Conservation (phyloP, 2,329 filamentous ascomycete species). For the Ophiostoma triangulosporum region DNA sequence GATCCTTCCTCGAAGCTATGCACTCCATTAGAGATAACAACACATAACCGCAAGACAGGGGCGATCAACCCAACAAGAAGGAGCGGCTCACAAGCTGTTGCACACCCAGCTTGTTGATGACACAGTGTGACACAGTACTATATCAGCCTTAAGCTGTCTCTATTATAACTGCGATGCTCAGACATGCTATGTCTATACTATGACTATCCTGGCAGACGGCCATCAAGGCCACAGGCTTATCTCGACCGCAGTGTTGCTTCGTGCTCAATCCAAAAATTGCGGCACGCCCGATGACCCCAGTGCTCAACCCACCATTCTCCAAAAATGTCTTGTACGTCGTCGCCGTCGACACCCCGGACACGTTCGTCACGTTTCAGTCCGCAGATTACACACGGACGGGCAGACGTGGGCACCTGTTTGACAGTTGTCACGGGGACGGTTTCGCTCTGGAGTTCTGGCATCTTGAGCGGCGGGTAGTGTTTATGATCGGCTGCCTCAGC, state of each 20-base stretch:
- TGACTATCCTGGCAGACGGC: too few relatives aligned
- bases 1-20: neutral
- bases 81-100: too few relatives aligned
- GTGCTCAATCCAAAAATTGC: slow-evolving; percentile 74
- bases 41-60: neutral
- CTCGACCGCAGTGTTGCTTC: slow-evolving; percentile 45
- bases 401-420: slow-evolving; percentile 60
- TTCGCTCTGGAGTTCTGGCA: slow-evolving; percentile 56
- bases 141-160: too few relatives aligned
- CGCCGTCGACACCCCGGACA: slow-evolving; percentile 54
- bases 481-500: slow-evolving; percentile 12
- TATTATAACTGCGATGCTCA: too few relatives aligned
- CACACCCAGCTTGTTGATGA: too few relatives aligned
- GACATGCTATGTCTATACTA: too few relatives aligned
- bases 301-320: slow-evolving; percentile 94
- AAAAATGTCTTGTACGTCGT: slow-evolving; percentile 75
- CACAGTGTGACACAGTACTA: too few relatives aligned
- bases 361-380: slow-evolving; percentile 81
- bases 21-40: neutral
- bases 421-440: slow-evolving; percentile 53
- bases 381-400: slow-evolving; percentile 70
- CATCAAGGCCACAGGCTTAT: neutral
- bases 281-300: slow-evolving; percentile 69
- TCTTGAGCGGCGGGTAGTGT: slow-evolving; percentile 25
- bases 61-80: neutral